A percentile compares a stretch with the other conserved stretches of the same genome.
Conservation (phyloP, 116 monocot genomes). For the Phalaenopsis hybrid region DNA sequence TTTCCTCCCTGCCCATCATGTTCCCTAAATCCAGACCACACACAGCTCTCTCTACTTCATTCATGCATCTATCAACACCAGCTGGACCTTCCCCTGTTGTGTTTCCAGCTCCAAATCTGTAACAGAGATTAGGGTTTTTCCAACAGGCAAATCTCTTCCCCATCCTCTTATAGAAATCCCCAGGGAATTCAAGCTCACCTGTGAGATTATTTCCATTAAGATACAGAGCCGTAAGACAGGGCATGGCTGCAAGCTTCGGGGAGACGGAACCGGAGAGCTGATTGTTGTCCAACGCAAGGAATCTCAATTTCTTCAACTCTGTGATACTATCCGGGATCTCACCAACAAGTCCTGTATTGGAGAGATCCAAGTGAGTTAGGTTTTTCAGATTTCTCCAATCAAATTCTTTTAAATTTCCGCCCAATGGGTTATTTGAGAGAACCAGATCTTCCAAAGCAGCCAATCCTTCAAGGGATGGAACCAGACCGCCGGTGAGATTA, state of each 20-base stretch:
- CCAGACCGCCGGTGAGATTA: conserved; percentile 10
- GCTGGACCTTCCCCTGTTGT: background rate
- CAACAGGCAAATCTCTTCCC: conserved; percentile 29
- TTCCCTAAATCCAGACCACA: background rate
- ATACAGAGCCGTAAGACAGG: conserved; percentile 17
- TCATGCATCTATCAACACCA: conserved; percentile 12
- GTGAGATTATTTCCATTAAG: conserved; percentile 22
- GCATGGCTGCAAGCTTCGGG: conserved; percentile 16
- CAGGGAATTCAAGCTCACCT: conserved; percentile 16
- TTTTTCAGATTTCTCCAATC: conserved; percentile 17
- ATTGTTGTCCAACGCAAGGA: conserved; percentile 18
- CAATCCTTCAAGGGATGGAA: conserved; percentile 14
- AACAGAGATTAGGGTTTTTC: conserved; percentile 21
- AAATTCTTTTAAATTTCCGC: conserved; percentile 10
- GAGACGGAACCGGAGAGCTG: conserved; percentile 13
- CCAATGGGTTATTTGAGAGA: conserved; percentile 23
- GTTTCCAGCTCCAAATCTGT: background rate
- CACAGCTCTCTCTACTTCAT: background rate
- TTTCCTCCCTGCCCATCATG: background rate
- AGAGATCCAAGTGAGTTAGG: conserved; percentile 21
- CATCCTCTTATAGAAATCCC: conserved; percentile 18
- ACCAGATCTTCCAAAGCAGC: conserved; percentile 18
- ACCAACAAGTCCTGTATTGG: conserved; percentile 13
- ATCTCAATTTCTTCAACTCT: conserved; percentile 21
- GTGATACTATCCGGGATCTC: conserved; percentile 20